Conservation (phyloP, 2,329 filamentous ascomycete species). For the Diplodia intermedia region DNA sequence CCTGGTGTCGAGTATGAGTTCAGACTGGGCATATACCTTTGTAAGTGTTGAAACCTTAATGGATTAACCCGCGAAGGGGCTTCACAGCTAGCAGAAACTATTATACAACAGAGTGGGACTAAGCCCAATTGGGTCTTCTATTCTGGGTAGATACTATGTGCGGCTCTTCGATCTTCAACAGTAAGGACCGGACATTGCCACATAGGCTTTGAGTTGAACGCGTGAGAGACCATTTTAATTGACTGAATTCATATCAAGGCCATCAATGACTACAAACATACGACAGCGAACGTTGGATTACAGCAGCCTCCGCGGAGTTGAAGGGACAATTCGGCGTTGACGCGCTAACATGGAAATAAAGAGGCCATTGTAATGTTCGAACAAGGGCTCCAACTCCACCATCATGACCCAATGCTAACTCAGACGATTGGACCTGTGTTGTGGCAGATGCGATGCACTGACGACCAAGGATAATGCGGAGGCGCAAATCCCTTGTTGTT, state of each 20-base stretch:
- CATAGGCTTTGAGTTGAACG: neutral
- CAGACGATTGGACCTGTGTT: too few species aligned
- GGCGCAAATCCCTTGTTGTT: neutral
- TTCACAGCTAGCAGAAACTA: too few species aligned
- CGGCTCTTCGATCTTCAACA: too few species aligned
- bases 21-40: neutral
- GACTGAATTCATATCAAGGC: neutral
- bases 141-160: too few species aligned
- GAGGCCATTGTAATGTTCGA: neutral
- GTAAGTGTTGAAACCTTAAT: too few species aligned
- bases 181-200: neutral
- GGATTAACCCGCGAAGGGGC: too few species aligned
- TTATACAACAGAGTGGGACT: too few species aligned
- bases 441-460: too few species aligned
- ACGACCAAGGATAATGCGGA: neutral
- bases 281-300: neutral
- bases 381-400: neutral
- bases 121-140: too few species aligned
- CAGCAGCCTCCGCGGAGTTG: neutral
- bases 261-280: neutral
- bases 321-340: neutral
- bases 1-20: slow-evolving; percentile 38
- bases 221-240: neutral
- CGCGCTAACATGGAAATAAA: neutral
- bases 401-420: too few species aligned